Evolutionary conservation across 352 stramenopile species (phyloP).

Genomic region (Phytophthora palmivora): DNA sequence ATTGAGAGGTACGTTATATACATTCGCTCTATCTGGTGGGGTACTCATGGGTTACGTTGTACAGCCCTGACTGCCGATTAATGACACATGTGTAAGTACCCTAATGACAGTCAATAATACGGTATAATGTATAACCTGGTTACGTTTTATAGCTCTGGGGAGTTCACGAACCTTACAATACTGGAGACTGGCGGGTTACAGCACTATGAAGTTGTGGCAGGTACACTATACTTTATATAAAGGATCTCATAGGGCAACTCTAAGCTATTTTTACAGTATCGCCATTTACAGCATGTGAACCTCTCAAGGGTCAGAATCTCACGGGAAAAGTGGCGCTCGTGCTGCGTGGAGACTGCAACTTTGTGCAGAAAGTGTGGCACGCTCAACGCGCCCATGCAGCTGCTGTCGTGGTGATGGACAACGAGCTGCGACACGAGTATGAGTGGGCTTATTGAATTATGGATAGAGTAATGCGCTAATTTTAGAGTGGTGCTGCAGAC

Average conservation of each 20-base stretch:
- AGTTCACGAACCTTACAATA: slow-evolving; percentile 73
- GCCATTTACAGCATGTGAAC: slow-evolving; percentile 72
- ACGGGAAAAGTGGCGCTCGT: slow-evolving; percentile 76
- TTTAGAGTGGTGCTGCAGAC: slow-evolving; percentile 31
- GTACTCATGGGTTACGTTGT: slow-evolving; percentile 17
- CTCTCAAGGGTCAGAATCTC: slow-evolving; percentile 54
- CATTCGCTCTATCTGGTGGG: not conserved
- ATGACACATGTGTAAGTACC: slow-evolving; percentile 76
- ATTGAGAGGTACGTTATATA: slow-evolving; percentile 47
- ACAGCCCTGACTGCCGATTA: slow-evolving; percentile 57
- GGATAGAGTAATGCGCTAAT: not conserved
- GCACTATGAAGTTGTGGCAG: slow-evolving; percentile 51
- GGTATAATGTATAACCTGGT: slow-evolving; percentile 1
- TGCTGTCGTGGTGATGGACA: slow-evolving; percentile 83
- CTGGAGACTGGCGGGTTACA: slow-evolving; percentile 45
- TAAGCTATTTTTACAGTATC: slow-evolving; percentile 35
- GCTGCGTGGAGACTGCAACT: slow-evolving; percentile 75
- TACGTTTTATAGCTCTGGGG: slow-evolving; percentile 51
- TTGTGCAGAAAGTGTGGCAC: slow-evolving; percentile 65
- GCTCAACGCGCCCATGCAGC: slow-evolving; percentile 67
- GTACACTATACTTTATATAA: slow-evolving; percentile 28
- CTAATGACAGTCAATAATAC: not conserved
- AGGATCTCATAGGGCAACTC: not conserved
- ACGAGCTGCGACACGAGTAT: slow-evolving; percentile 60
- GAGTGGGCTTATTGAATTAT: slow-evolving; percentile 9